Conservation (phyloP, 495 filamentous ascomycete genomes). For the Letharia lupina region DNA sequence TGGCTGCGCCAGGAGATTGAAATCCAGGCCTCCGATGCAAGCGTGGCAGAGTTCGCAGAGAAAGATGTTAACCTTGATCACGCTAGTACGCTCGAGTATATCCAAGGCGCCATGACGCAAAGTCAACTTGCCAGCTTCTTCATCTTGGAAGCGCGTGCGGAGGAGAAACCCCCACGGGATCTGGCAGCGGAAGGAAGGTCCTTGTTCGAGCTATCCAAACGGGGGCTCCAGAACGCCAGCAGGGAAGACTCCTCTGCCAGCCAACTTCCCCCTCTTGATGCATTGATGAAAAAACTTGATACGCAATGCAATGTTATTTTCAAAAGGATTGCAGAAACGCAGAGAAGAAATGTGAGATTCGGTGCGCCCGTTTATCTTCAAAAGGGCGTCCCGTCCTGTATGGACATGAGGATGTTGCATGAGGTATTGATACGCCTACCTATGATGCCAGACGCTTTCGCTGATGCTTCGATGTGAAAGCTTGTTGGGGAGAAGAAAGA, state of each 20-base stretch:
- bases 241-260: slow-evolving; percentile 26
- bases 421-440: slow-evolving; percentile 22
- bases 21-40: slow-evolving; percentile 38
- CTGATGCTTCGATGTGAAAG: slow-evolving; percentile 6
- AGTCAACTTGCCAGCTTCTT: slow-evolving; percentile 41
- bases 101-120: slow-evolving; percentile 42
- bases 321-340: slow-evolving; percentile 48
- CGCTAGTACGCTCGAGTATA: slow-evolving; percentile 43
- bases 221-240: slow-evolving; percentile 30
- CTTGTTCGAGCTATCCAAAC: slow-evolving; percentile 42
- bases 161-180: slow-evolving; percentile 15
- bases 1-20: slow-evolving; percentile 88
- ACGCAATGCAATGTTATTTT: slow-evolving; percentile 49
- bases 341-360: slow-evolving; percentile 48
- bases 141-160: slow-evolving; percentile 10
- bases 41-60: slow-evolving; percentile 40
- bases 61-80: slow-evolving; percentile 41
- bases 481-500: slow-evolving; percentile 8
- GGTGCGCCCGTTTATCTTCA: slow-evolving; percentile 40
- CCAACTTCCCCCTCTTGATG: slow-evolving; percentile 43
- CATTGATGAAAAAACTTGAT: slow-evolving; percentile 43
- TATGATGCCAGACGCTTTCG: not conserved
- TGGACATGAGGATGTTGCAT: slow-evolving; percentile 34
- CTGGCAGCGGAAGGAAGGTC: slow-evolving; percentile 37
- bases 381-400: slow-evolving; percentile 21